These are phyloP conservation scores for Glycyrrhiza uralensis DNA, from an alignment of 306 rosid genomes.

Conservation along the genomic window DNA sequence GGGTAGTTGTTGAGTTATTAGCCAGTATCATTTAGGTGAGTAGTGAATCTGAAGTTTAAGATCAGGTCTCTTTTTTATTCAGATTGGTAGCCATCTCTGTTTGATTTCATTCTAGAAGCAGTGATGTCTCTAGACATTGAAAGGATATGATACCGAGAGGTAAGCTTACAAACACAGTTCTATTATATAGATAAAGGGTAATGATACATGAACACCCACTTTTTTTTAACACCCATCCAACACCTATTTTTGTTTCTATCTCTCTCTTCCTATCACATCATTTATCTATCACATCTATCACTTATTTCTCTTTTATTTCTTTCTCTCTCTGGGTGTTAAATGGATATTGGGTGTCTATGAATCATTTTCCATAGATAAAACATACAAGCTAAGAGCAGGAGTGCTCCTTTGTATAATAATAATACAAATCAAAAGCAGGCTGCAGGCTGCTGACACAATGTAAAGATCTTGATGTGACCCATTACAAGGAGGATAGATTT, in stretches of 20 bases:
- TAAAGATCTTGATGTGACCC: background rate
- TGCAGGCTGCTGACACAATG: background rate
- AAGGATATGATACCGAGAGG: too few species aligned
- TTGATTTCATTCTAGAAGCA: background rate
- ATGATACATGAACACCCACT: too few species aligned
- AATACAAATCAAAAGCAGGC: background rate
- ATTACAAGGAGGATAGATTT: too few species aligned
- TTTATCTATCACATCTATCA: too few species aligned
- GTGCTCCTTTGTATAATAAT: background rate
- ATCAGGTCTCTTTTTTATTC: background rate
- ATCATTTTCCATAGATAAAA: background rate
- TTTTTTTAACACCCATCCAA: too few species aligned
- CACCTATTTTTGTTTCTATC: too few species aligned
- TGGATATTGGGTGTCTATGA: too few species aligned
- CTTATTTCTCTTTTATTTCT: too few species aligned
- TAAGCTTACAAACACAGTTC: background rate
- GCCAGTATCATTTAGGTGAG: background rate
- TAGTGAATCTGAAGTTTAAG: conserved; percentile 6
- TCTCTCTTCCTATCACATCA: too few species aligned
- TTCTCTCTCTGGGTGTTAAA: too few species aligned
- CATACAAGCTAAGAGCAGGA: background rate
- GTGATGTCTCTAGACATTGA: background rate
- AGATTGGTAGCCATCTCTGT: background rate
- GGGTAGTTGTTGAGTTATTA: background rate
- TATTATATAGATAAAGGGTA: background rate